Base-by-base conservation (phyloP, 805 yeast species). In the Millerago galiae region DNA sequence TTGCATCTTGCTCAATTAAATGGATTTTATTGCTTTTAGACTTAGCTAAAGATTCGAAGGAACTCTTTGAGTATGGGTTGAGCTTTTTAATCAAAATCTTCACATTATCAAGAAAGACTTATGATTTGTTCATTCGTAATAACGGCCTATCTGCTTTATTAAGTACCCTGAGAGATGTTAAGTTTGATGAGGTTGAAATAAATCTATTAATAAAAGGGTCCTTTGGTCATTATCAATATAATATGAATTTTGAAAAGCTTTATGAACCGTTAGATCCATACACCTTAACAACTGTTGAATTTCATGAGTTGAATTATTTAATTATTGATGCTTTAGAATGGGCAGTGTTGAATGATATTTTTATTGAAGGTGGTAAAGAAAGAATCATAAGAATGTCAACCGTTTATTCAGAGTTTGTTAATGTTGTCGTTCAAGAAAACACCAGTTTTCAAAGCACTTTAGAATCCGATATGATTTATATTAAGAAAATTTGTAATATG, bases 11-110 rank as follows among this genome's bases (percentile, higher is more conserved):
- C 2, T 74, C 86, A 1, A 68, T 81, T 6, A 83, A 81, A 53
- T 81, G 90, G 83, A 63, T 84, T 9, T 61, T 84, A 10, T 56
- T 83, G 12, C 55, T 83, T 11, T 61, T 74, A 40, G 67, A 67
- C 53, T 68, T 40, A 47, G 66, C 26, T 55, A 62, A 37, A 71
- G 52, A 38, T 35, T 57, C 56, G 46, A 61, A 57, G 32, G 29
- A 44, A 5, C 48, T 46, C 15, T 63, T 57, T n/a, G 57, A 61
- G 29, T 47, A 53, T 8, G 56, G 63, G 0, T 44, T 70, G n/a
- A 60, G 61, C n/a, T 58, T 85, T 12, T 56, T 85, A 15, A 62
- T 79, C 6, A 70, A 70, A 42, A 57, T 79, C 5, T 60, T 84
- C 13, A 57, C 70, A 7, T 58, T 72, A 7, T 81, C 81, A 1